A percentile compares a stretch with the other conserved stretches of the same genome.
phyloP scores from a whole-genome alignment of 2,329 filamentous ascomycete genomes.

The Simplicillium aogashimaense region DNA sequence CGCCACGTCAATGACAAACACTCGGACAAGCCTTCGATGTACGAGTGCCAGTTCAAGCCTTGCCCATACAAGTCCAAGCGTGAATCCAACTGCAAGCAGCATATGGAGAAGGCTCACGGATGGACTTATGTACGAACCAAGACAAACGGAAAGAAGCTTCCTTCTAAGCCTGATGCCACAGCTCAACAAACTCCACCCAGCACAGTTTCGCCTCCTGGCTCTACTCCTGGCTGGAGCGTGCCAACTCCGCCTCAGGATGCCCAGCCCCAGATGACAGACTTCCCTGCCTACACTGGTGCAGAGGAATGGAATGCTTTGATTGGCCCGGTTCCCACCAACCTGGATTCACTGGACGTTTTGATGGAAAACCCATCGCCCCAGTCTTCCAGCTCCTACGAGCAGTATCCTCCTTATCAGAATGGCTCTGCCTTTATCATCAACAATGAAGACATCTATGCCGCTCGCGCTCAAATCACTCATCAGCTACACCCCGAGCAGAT shows the following conservation, averaged over 20 bases:
- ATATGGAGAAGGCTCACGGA: slow-evolving; percentile 94
- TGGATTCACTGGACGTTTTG: slow-evolving; percentile 28
- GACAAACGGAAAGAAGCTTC: slow-evolving; percentile 65
- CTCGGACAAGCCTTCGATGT: slow-evolving; percentile 68
- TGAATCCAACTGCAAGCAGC: slow-evolving; percentile 94
- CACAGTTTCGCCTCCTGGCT: slow-evolving; percentile 51
- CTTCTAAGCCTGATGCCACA: slow-evolving; percentile 34
- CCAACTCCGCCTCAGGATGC: slow-evolving; percentile 48
- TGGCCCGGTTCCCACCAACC: slow-evolving; percentile 15
- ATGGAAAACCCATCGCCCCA: slow-evolving; percentile 28
- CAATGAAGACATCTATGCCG: slow-evolving; percentile 54
- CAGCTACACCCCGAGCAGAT: slow-evolving; percentile 28
- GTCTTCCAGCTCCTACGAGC: slow-evolving; percentile 29
- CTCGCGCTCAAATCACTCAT: slow-evolving; percentile 45
- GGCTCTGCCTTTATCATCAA: slow-evolving; percentile 50
- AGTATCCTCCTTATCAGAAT: slow-evolving; percentile 52
- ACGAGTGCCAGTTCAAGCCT: slow-evolving; percentile 69
- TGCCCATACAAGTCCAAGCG: slow-evolving; percentile 94
- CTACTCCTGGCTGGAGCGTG: slow-evolving; percentile 36
- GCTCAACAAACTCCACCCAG: slow-evolving; percentile 48
- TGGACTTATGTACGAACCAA: slow-evolving; percentile 90
- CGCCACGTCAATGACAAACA: slow-evolving; percentile 97
- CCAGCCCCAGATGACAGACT: slow-evolving; percentile 24
- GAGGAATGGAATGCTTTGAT: slow-evolving; percentile 33
- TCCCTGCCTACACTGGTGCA: slow-evolving; percentile 37